Base-by-base conservation (phyloP, 2,329 filamentous ascomycete species). In the Aspergillus novoparasiticus region DNA sequence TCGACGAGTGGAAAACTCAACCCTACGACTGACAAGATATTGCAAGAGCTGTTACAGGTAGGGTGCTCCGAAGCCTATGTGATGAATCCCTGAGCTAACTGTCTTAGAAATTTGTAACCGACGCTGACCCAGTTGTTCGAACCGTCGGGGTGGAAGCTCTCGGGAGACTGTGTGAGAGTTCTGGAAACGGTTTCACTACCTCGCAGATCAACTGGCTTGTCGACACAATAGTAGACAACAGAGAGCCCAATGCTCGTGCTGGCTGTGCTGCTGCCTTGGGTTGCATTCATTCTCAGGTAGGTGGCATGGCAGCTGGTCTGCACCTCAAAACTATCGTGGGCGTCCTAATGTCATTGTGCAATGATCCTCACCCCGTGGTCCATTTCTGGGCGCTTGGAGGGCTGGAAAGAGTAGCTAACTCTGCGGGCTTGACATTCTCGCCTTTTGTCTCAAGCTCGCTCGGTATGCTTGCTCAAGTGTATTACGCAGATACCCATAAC, bases 321-420 rank as follows among this genome's bases (percentile, higher is more conserved):
- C 95, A 99, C 75, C 84, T 99, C 57, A 98, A 98, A 81, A 97
- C 93, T 1, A 97, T 99, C 57, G 86, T 97, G n/a, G 91, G 94
- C 21, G 96, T 99, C 45, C 82, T 99, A n/a, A 96, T 98, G 91
- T 98, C 95, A 9, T 85, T 99, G 11, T 94, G 93, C 76, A 97
- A 94, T 70, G 95, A 99, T 73, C 92, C 94, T 23, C 95, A 99
- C 75, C 94, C 95, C 0, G 89, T 92, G 0, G 95, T 99, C 10
- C 95, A 99, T 77, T 97, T 94, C 75, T 98, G 94, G 93, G 94
- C 96, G 3, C 82, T 99, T 51, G 93, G 97, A 75, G 94, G 93
- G 11, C 79, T 99, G 34, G 90, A 92, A 2, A 85, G 91, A 58
- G 93, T 96, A 14, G 91, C 94, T 3, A 94, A 97, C 72, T 95